Evolutionary conservation across 1,284 basidiomycete genomes (phyloP).

Genomic region (Apiotrichum akiyoshidainum): DNA sequence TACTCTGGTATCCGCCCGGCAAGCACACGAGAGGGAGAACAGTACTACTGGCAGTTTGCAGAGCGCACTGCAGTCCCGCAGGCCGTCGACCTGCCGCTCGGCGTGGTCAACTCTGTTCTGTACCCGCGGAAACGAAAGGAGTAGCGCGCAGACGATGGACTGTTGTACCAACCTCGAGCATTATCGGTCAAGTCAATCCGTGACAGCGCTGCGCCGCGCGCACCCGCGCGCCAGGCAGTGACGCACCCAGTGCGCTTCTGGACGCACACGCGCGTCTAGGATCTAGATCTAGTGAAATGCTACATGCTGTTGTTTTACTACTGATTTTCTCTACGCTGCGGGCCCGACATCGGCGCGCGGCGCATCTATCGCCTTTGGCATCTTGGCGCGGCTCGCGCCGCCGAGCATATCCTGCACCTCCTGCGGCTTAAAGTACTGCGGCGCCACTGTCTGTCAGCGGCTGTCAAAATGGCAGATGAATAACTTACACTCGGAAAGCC

Average conservation of each 20-base stretch:
- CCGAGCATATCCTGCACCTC: constrained; percentile 79
- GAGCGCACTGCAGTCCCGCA: constrained; percentile 58
- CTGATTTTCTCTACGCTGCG: neutral
- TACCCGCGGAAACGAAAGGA: constrained; percentile 47
- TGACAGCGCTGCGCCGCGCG: neutral
- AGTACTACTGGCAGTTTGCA: constrained; percentile 34
- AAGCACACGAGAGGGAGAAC: neutral
- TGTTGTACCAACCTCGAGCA: no score
- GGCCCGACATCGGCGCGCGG: constrained; percentile 3
- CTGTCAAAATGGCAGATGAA: neutral
- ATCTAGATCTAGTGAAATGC: neutral
- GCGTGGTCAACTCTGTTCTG: constrained; percentile 68
- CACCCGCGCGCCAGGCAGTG: no score
- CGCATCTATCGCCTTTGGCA: constrained; percentile 63
- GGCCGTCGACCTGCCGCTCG: constrained; percentile 75
- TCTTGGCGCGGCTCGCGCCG: constrained; percentile 71
- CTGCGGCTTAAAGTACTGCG: constrained; percentile 86
- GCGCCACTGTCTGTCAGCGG: constrained; percentile 62
- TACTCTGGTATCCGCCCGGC: constrained; percentile 4
- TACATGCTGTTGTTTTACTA: neutral
- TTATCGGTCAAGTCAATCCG: no score
- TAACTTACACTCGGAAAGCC: constrained; percentile 80
- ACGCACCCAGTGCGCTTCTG: no score
- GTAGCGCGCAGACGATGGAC: no score
- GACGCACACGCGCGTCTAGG: no score